Base-by-base conservation (phyloP, 495 filamentous ascomycete species). In the Mycothermus thermophilus region DNA sequence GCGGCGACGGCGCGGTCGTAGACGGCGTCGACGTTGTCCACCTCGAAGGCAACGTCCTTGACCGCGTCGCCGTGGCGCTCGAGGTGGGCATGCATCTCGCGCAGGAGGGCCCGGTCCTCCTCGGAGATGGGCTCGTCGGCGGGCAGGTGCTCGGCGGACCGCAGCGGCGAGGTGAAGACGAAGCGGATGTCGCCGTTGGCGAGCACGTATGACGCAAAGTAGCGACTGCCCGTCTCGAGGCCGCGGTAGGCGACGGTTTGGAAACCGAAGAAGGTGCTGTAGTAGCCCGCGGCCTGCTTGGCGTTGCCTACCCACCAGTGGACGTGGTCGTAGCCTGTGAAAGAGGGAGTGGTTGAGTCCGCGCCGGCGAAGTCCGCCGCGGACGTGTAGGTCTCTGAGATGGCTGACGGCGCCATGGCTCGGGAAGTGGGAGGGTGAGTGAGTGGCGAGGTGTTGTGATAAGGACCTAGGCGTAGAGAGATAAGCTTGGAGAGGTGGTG, bases 241-340 rank as follows among this genome's bases (percentile, higher is more conserved):
- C 85, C 86, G 10, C 68, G 68, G 55, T 90, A 93, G 37, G 87
- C 87, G 32, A 93, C 53, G 1, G 71, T 74, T 38, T 66, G 61
- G 67, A 93, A 92, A 26, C 83, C 84, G 64, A 92, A 78, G 41
- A 79, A 77, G 8, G 78, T 77, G 52, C 78, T 78, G 61, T 90
- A 93, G 64, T 78, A 93, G 32, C 74, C 68, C 27, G 83, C 84
- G 0, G 81, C 82, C 67, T 93, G 85, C 60, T 93, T 93, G 47
- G 87, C 87, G 58, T 95, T 95, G 46, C 84, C 84, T 5, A 95
- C 87, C 55, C 82, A 94, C 85, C 85, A 94, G 48, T 80, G 79
- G 30, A 92, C 67, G 51, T 92, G 80, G 61, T 90, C 79, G 48
- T 93, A 93, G 52, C 83, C 84, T 16, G 70, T 69, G 60, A 86